Evolutionary conservation across 768 basidiomycete genomes (phyloP), one percentile per base, ranked within the genome.

Genomic region (Myochromella boudieri): DNA sequence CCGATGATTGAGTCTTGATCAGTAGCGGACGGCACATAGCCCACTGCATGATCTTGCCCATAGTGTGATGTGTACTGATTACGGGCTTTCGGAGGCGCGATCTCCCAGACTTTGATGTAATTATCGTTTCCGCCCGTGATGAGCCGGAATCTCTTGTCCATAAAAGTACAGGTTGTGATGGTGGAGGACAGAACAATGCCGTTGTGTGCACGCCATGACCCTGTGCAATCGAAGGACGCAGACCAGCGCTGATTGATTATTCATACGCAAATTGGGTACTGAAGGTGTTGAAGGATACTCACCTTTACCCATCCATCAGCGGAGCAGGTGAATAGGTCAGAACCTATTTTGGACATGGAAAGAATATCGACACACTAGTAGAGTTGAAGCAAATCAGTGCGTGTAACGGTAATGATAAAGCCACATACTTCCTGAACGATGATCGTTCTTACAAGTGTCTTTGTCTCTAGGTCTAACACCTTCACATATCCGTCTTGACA

Each of bases 401-500:
- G 24, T 28, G 11, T 42, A 48, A 38, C 48, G 39, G 28, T 34
- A 33, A 33, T 48, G 5, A 34, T n/a, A 44, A 24, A 20, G 26
- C 15, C 12, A 44, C 70, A 12, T 37, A 87, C 88, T 71, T 93
- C 88, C 54, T 91, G 84, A 1, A 90, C 85, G 14, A 94, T 85
- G 46, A 98, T 86, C 0, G 85, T 91, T 40, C 95, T 72, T 21
- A 98, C 84, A 28, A 90, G 71, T 0, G 92, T 91, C 53, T 82
- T 85, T 0, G 94, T 95, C 61, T 95, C 93, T 6, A 97, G 67
- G 63, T 97, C 95, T 68, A 91, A 81, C 4, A 97, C 85, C 53
- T 87, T 87, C 56, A 97, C 90, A 55, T 88, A 85, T 2, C 95
- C 95, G 52, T 92, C 93, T 66, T 98, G 95, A 56, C 94, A 89